Evolutionary conservation across 2,329 filamentous ascomycete species (phyloP), one percentile per base, ranked within the genome.

Genomic region (Monilinia polystroma): DNA sequence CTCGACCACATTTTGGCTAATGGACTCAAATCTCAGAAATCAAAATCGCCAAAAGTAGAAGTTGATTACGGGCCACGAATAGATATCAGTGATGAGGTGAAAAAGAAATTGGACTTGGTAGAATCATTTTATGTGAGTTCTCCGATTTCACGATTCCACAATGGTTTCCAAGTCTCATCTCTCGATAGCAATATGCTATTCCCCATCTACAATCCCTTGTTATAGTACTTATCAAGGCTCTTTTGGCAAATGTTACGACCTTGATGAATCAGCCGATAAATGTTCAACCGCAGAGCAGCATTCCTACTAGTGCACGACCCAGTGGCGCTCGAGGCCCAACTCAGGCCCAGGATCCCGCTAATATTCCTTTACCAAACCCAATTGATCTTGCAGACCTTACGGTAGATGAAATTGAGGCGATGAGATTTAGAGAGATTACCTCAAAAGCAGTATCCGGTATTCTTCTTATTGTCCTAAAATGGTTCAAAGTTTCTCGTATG

Each of bases 401-500:
- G 0, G 80, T 87, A 4, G 93, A 96, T 68, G 93, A 97, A 73
- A 79, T 96, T 20, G 93, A 98, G 77, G 87, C 89, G 52, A 84
- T 91, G 65, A 85, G 96, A 60, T 88, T 87, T 20, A 87, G 94
- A 66, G 95, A 99, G 77, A 93, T 99, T 63, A 90, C 90, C 16
- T 87, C 90, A 35, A 98, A 98, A 78, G 94, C 94, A 0, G 89
- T 97, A 29, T 95, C 93, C n/a, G 93, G 91, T 0, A 90, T 93
- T 66, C 80, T 99, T 38, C 81, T 99, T 38, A 81, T 97, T n/a
- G 79, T 98, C 55, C 77, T 98, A 68, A 99, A 98, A 78, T 99
- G 95, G 95, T 90, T 98, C 73, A 96, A 97, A 77, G 82, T 96
- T 64, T 97, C 93, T 67, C 95, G 92, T 96, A 81, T 82, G 91